phyloP scores from a whole-genome alignment of 1,284 basidiomycete species.

The Phlebopus sp. region DNA sequence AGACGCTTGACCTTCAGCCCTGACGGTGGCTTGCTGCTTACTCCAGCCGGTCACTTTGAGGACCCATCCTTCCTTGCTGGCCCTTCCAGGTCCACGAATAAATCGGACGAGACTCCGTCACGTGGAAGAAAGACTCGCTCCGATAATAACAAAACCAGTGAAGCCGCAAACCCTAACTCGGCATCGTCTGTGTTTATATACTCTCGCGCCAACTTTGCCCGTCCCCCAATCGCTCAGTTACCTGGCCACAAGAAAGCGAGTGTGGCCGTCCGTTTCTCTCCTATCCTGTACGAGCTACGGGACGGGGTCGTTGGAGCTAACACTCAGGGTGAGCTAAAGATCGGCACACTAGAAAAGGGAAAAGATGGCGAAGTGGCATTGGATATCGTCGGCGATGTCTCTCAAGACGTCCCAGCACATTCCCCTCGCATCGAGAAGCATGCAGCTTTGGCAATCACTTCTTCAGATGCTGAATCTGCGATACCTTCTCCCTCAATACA shows the following conservation, averaged over 20 bases:
- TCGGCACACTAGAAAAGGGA: slow-evolving; percentile 64
- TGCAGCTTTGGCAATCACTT: slow-evolving; percentile 23
- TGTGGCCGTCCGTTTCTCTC: slow-evolving; percentile 92
- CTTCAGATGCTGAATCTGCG: slow-evolving; percentile 5
- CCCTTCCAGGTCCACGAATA: slow-evolving; percentile 24
- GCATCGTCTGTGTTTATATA: slow-evolving; percentile 90
- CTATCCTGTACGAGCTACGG: slow-evolving; percentile 88
- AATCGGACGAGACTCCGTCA: slow-evolving; percentile 43
- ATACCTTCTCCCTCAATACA: slow-evolving; percentile 46
- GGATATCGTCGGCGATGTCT: slow-evolving; percentile 46
- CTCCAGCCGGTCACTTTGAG: slow-evolving; percentile 95
- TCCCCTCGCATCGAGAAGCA: slow-evolving; percentile 29
- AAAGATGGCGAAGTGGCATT: slow-evolving; percentile 63
- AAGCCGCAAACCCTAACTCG: slow-evolving; percentile 32
- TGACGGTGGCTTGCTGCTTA: slow-evolving; percentile 89
- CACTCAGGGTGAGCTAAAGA: slow-evolving; percentile 40
- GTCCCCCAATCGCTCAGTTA: slow-evolving; percentile 89
- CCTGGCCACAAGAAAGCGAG: slow-evolving; percentile 96
- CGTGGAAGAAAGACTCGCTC: slow-evolving; percentile 56
- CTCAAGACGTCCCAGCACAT: slow-evolving; percentile 12
- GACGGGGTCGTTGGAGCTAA: slow-evolving; percentile 48
- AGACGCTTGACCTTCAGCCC: slow-evolving; percentile 91
- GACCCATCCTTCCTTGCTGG: slow-evolving; percentile 61
- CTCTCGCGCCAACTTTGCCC: slow-evolving; percentile 88
- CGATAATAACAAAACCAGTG: slow-evolving; percentile 34